Base-by-base conservation (phyloP, 2,329 filamentous ascomycete species). In the Fusarium bulbicola region DNA sequence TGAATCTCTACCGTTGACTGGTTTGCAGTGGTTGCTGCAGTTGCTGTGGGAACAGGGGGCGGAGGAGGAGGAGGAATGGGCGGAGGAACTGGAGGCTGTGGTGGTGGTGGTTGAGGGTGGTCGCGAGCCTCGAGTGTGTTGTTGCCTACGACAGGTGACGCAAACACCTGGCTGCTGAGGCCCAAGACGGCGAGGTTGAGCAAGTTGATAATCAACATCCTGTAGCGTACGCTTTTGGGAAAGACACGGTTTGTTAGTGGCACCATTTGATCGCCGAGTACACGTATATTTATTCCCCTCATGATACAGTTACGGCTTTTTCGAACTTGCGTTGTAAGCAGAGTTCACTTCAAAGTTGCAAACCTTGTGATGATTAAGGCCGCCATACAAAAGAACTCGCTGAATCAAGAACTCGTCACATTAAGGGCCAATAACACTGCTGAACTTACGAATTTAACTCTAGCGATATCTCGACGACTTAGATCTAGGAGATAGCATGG, bases 341-440 rank as follows among this genome's bases (percentile, higher is more conserved):
- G 9, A 32, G 6, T 18, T 7, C 21, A 50, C 16, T 5, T 7
- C 16, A 3, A 5, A 13, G n/a, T 24, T 34, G n/a, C 24, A 3
- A 52, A 52, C 30, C n/a, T 34, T 52, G 8, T 52, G 7, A 7
- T 7, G 0, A 52, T 34, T 24, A 34, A 14, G 16, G 16, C 30
- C 21, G 30, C 14, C 12, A 8, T 16, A 10, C 21, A 32, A 24
- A 18, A 14, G 4, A 12, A 52, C 47, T 24, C 12, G 0, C 3
- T 5, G 2, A 11, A 20, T 2, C 16, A 18, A 5, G 11, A 15
- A 18, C 6, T 24, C n/a, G 3, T 11, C 9, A 34, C 6, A 2
- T 15, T 9, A 7, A 3, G 4, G 6, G 16, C 12, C 11, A 2
- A 20, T 6, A 15, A 26, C 9, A 5, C 12, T 12, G 0, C 11